Evolutionary conservation across 176 grass and related monocot species (phyloP), one percentile per base, ranked within the genome.

Genomic region (Aechmea fasciata): DNA sequence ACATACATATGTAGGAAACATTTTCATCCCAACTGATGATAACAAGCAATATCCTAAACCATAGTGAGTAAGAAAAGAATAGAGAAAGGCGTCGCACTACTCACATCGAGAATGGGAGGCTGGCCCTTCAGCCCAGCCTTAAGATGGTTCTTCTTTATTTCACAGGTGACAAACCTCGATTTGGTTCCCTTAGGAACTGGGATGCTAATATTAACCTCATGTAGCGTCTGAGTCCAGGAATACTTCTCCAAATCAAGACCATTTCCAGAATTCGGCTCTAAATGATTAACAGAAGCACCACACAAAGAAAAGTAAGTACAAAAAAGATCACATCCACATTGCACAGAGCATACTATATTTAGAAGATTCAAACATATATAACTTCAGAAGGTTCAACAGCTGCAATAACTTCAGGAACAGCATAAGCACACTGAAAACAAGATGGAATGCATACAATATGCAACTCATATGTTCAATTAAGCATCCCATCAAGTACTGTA

Each of bases 171-270:
- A 82, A 86, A 85, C 77, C 89, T 93, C 67, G 94, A 93, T 65
- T 99, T 99, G 48, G 87, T 99, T 66, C 94, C 94, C 29, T 84
- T 63, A 65, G 90, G 90, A 84, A 99, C 84, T 75, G 87, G 87
- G 67, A 99, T 17, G 2, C 47, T 84, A 14, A 99, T 59, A 12
- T 24, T 99, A 57, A 99, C 84, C 71, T 99, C 94, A 78, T 84
- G 84, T 78, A 99, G 66, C 67, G 88, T 77, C 73, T 99, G 94
- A 65, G 82, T 99, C 94, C 94, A 99, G 1, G 90, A 93, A 70
- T 99, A 99, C 13, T 87, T 99, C 66, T 93, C 94, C 69, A 99
- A 77, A 86, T 99, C 94, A 84, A 99, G 82, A 51, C 94, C 94
- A 57, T 99, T 99, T 62, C 89, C 89, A 67, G 82, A 70, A 78